Percentiles rank a stretch among this genome's conserved stretches.
Conservation (phyloP, 202 grass and related monocot species). For the Zizania palustris region DNA sequence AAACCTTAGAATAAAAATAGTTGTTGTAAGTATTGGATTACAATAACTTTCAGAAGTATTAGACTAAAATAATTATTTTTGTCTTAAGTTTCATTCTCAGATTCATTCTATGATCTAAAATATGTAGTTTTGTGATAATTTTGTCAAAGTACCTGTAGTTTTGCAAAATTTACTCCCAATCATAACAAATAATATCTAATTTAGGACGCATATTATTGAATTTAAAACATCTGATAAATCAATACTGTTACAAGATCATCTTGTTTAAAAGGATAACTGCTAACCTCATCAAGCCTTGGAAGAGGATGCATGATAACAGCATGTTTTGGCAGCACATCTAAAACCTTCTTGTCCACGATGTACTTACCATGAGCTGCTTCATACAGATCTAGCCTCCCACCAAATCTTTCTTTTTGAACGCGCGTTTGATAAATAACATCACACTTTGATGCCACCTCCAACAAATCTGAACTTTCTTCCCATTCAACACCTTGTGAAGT, state of each 20-base stretch:
- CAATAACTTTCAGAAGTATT: too few relatives aligned
- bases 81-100: too few relatives aligned
- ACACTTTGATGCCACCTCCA: constrained; percentile 79
- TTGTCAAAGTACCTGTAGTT: too few relatives aligned
- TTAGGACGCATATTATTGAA: neutral
- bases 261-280: constrained; percentile 22
- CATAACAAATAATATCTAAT: neutral
- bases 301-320: constrained; percentile 95
- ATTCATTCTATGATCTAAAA: too few relatives aligned
- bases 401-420: constrained; percentile 94
- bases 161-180: too few relatives aligned
- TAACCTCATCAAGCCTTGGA: constrained; percentile 87
- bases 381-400: constrained; percentile 82
- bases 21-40: too few relatives aligned
- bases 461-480: constrained; percentile 84
- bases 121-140: too few relatives aligned
- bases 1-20: too few relatives aligned
- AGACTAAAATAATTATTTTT: too few relatives aligned
- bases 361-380: constrained; percentile 90
- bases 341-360: constrained; percentile 81
- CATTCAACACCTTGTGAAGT: constrained; percentile 71
- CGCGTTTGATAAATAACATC: constrained; percentile 94
- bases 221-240: neutral
- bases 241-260: neutral
- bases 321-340: constrained; percentile 81